These are phyloP conservation scores for Populus simonii DNA, from an alignment of 345 rosid species.

Conservation along the genomic window DNA sequence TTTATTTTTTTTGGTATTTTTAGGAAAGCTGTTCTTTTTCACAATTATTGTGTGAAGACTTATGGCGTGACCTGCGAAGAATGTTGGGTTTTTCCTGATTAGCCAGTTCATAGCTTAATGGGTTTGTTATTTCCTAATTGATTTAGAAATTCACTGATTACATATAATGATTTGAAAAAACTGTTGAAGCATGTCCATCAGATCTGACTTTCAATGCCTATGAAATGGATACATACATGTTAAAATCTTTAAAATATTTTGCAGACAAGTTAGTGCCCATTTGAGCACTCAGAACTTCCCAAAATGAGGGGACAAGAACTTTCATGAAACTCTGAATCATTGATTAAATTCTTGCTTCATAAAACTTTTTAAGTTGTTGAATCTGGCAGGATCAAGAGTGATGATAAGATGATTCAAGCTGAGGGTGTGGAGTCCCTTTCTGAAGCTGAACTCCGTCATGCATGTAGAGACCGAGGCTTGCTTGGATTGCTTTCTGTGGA, in stretches of 20 bases:
- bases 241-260: neutral
- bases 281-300: neutral
- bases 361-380: slow-evolving; percentile 1
- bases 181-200: neutral
- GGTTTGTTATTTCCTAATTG: neutral
- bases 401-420: slow-evolving; percentile 88
- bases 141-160: slow-evolving; percentile 6
- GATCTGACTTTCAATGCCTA: neutral
- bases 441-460: slow-evolving; percentile 89
- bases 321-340: neutral
- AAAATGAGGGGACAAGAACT: neutral
- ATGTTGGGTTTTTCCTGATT: neutral
- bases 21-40: neutral
- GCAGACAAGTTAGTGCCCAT: neutral
- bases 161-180: neutral
- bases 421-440: slow-evolving; percentile 94
- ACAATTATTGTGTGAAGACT: neutral
- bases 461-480: slow-evolving; percentile 90
- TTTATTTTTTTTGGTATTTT: slow-evolving; percentile 1
- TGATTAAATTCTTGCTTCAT: neutral
- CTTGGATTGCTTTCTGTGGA: slow-evolving; percentile 87
- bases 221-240: neutral
- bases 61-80: neutral
- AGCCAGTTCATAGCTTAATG: neutral
- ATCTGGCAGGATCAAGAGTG: slow-evolving; percentile 74